These are phyloP conservation scores for Apiospora marii DNA, from an alignment of 2,329 filamentous ascomycete species.

Conservation along the genomic window DNA sequence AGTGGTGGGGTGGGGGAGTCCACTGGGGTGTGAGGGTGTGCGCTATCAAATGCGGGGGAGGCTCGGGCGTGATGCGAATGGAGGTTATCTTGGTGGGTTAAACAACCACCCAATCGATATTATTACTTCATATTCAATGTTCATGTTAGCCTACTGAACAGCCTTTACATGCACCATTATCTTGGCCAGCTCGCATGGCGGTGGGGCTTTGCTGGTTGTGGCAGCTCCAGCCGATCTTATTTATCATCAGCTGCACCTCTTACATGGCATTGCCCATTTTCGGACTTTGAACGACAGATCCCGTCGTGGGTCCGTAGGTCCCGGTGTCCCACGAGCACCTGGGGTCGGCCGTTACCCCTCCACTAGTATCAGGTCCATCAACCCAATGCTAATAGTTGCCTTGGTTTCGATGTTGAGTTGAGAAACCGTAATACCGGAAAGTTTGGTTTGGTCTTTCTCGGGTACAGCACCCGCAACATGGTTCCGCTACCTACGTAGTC, in stretches of 20 bases:
- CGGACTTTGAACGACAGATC: background rate
- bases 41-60: slow-evolving; percentile 11
- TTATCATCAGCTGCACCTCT: background rate
- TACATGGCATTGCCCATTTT: background rate
- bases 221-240: background rate
- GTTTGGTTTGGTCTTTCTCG: background rate
- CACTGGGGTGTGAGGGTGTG: background rate
- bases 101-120: background rate
- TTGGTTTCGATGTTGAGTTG: background rate
- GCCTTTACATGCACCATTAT: background rate
- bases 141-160: background rate
- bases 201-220: background rate
- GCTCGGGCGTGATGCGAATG: slow-evolving; percentile 2
- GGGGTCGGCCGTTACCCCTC: background rate
- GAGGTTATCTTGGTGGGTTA: background rate
- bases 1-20: background rate
- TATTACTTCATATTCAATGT: background rate
- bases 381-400: background rate
- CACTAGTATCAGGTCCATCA: background rate
- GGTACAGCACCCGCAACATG: background rate
- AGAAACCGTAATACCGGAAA: background rate
- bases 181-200: background rate
- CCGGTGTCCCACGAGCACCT: background rate
- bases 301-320: background rate
- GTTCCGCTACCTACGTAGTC: background rate